Conservation (phyloP, 495 filamentous ascomycete genomes). For the Terfezia boudieri region DNA sequence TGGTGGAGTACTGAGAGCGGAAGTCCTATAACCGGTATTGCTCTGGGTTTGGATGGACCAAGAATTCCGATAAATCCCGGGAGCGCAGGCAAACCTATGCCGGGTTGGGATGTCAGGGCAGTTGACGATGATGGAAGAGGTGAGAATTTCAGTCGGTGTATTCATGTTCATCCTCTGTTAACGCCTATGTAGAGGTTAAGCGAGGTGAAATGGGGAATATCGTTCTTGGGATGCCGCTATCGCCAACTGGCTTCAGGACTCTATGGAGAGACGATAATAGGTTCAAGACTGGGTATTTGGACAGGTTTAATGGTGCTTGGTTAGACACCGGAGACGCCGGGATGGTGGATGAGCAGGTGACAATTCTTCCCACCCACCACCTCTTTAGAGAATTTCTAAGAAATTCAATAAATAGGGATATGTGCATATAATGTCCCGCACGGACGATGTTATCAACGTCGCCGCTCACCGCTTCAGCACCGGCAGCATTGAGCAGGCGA, state of each 20-base stretch:
- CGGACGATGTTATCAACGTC: constrained; percentile 87
- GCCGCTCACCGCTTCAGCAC: constrained; percentile 83
- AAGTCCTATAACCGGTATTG: constrained; percentile 66
- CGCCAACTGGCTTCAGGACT: constrained; percentile 64
- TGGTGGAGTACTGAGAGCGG: constrained; percentile 95
- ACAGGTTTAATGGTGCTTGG: constrained; percentile 57
- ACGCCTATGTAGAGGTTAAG: constrained; percentile 27
- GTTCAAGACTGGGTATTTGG: constrained; percentile 62
- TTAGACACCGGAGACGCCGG: constrained; percentile 83
- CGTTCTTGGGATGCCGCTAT: constrained; percentile 57
- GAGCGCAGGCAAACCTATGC: constrained; percentile 72
- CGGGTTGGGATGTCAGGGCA: constrained; percentile 66
- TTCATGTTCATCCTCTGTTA: too few relatives aligned
- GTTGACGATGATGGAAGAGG: constrained; percentile 51
- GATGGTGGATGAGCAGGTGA: constrained; percentile 44
- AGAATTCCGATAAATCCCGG: constrained; percentile 42
- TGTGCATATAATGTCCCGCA: constrained; percentile 42
- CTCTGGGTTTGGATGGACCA: constrained; percentile 24
- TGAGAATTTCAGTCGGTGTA: not conserved
- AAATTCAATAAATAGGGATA: constrained; percentile 24
- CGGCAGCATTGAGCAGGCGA: constrained; percentile 71
- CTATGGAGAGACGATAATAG: constrained; percentile 66
- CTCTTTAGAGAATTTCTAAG: too few relatives aligned
- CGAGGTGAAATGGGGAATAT: constrained; percentile 73
- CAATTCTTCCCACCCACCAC: too few relatives aligned